A percentile compares a stretch with the other conserved stretches of the same genome.
phyloP scores from a whole-genome alignment of 73 alveolate species.

The Tetrahymena elliotti region DNA sequence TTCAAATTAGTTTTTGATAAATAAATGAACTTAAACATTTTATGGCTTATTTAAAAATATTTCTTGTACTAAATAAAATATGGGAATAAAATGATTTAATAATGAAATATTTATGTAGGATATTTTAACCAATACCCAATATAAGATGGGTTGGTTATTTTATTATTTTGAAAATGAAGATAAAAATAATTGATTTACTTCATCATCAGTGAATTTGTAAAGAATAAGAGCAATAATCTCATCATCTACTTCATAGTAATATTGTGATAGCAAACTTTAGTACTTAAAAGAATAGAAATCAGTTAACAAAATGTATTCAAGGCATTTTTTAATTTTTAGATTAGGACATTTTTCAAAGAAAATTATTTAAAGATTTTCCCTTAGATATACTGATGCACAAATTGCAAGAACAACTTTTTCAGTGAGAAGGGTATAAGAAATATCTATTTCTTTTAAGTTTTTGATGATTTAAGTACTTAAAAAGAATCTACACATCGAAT shows the following conservation, averaged over 20 bases:
- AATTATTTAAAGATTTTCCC: background rate
- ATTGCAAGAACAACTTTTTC: background rate
- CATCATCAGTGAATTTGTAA: background rate
- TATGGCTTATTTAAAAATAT: too few relatives aligned
- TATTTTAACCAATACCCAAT: too few relatives aligned
- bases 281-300: background rate
- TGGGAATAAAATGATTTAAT: too few relatives aligned
- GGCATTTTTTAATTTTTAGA: background rate
- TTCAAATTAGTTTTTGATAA: too few relatives aligned
- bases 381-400: background rate
- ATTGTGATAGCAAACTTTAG: background rate
- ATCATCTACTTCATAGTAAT: background rate
- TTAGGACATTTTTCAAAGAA: background rate
- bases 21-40: too few relatives aligned
- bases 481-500: background rate
- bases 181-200: background rate
- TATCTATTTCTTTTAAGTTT: background rate
- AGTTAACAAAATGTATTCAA: background rate
- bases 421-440: background rate
- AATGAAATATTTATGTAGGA: too few relatives aligned
- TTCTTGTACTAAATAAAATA: too few relatives aligned
- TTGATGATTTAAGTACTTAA: background rate
- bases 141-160: too few relatives aligned
- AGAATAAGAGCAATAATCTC: background rate
- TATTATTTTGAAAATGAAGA: background rate